Evolutionary conservation across 108 stramenopile genomes (phyloP), one percentile per base, ranked within the genome.

Genomic region (Pinguiococcus pyrenoidosus): DNA sequence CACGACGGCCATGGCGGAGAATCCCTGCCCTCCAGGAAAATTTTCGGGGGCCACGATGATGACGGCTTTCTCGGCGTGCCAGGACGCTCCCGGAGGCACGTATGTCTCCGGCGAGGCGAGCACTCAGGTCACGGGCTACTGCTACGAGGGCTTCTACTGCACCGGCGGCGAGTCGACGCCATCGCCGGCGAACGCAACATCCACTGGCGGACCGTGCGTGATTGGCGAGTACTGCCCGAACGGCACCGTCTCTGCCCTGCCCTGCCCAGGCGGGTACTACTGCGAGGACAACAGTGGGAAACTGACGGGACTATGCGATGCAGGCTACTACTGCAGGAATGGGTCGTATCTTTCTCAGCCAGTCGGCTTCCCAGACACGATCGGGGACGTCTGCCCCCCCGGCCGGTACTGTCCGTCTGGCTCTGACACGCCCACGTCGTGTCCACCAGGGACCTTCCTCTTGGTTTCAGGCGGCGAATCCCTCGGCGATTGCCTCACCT

Each of bases 141-240:
- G 68, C 60, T 32, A 48, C 9, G 52, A 38, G 21, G 65, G 65
- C 12, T 69, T 53, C 54, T 69, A 49, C 42, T 68, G 66, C 56
- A 18, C 46, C 23, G 62, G 51, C 1, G 66, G 56, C 50, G 38
- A 52, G 20, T 30, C 28, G 17, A 37, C n/a, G n/a, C n/a, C n/a
- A 25, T 4, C 14, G 4, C 53, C 29, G 3, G 2, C 13, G 18
- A 54, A 59, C 26, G 50, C 44, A 10, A 41, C 27, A 51, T 58
- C 44, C 25, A 36, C 17, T 12, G 66, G 66, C 22, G 47, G 59
- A 1, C 51, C 50, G 2, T 62, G 66, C 41, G 40, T 16, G 7
- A 23, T 47, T 5, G 66, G 61, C 25, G 21, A 51, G 23, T 62
- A 57, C 59, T 70, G 69, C 39, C 22, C 51, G 2, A 20, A 21